Evolutionary conservation across 2,329 filamentous ascomycete species (phyloP), one percentile per base, ranked within the genome.

Genomic region (Colletotrichum spinosum): DNA sequence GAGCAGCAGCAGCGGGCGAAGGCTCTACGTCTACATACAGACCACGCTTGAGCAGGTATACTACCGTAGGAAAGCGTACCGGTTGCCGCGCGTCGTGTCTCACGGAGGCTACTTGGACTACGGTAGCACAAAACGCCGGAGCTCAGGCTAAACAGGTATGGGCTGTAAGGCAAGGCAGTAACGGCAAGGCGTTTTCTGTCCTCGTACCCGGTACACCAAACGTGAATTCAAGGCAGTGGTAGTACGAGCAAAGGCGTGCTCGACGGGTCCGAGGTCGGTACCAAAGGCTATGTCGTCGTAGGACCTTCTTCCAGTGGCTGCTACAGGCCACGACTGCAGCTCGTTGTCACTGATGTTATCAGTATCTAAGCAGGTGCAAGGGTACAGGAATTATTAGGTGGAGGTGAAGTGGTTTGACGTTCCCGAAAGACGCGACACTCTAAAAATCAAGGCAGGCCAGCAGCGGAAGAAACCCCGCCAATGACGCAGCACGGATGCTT

Each of bases 81-180:
- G 35, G 50, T 6, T 48, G 65, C 65, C 65, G 61, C 65, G 65
- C 65, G 61, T 65, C 65, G 55, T 62, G 62, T 60, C 60, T 67
- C 60, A 39, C 34, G 9, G 57, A 25, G 37, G 44, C 48, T 60
- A 38, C 25, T 25, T 5, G 25, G 25, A 25, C 25, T 25, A 4
- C 25, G 3, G 25, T 25, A 25, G 25, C 25, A 25, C 25, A 25
- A 25, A 1, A 5, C 25, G 25, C 3, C 25, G 25, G 25, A 25
- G 41, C 56, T 45, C 38, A 35, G 48, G 37, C 63, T 49, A 25
- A 35, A 35, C 25, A 39, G 25, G 45, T 46, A 41, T 25, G 34
- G 53, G 41, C 45, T 59, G 56, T 52, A 44, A 52, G 65, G 48
- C 55, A 60, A 25, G 25, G 25, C 25, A 25, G 25, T 25, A 25